Evolutionary conservation across 371 early-diverging fungal genomes (phyloP), one percentile per base, ranked within the genome.

Genomic region (Quaeritorhiza haematococci): DNA sequence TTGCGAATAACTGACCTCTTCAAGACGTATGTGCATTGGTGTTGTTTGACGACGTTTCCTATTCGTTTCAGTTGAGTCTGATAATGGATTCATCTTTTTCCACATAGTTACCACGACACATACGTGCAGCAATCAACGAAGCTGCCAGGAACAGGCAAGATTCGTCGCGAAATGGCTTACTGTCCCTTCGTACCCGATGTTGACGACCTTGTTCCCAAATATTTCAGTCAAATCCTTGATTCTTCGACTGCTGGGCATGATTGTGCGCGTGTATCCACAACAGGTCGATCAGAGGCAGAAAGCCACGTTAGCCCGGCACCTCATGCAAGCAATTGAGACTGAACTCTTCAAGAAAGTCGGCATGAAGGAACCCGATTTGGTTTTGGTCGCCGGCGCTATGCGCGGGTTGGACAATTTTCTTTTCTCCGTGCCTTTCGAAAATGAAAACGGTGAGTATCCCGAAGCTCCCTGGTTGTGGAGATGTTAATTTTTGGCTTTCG

Each of bases 361-460:
- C 10, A 24, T 23, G 24, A 58, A 61, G 27, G 55, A 49, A 4
- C 44, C 51, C 1, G 56, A 63, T n/a, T 10, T 59, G n/a, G 21
- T 33, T 5, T 49, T 49, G 28, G 38, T 55, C 0, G 62, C 46
- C 29, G 63, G 67, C 27, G 59, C 59, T n/a, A 33, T 67, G 27
- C 8, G 15, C 4, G 67, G 47, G 10, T 6, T 67, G 8, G 42
- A 67, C 41, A 45, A 47, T 13, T 32, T 55, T 1, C 28, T 67
- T 26, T 63, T 54, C 32, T 3, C 61, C 10, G 5, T 45, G 15
- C 3, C 47, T 23, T 10, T 10, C 28, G 53, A 5, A 35, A 23
- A 10, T 26, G 28, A 33, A 35, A 24, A 6, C 19, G 53, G 41
- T 19, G 8, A 19, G 53, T 33, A 15, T 15, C 13, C 8, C 33